These are phyloP conservation scores for Acacia pycnantha DNA, from an alignment of 331 rosid genomes.

Conservation along the genomic window DNA sequence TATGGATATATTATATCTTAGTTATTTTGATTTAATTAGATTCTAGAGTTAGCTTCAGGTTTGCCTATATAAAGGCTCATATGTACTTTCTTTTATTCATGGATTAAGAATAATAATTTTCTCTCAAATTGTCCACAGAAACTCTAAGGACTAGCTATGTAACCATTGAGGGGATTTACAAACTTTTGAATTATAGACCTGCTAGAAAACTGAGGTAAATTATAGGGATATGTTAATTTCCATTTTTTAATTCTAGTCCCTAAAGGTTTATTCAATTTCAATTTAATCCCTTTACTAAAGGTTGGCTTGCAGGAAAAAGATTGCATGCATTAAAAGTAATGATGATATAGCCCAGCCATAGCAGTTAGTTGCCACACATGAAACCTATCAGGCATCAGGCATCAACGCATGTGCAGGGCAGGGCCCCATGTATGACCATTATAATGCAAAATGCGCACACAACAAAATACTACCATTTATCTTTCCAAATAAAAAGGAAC, in stretches of 20 bases:
- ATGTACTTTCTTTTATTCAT: too few species aligned
- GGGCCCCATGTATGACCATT: neutral
- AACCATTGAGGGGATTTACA: neutral
- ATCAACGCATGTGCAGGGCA: neutral
- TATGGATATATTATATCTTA: too few species aligned
- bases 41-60: too few species aligned
- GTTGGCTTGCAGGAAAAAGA: neutral
- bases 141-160: neutral
- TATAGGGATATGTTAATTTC: neutral
- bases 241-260: neutral
- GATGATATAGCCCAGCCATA: neutral
- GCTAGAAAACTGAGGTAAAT: neutral
- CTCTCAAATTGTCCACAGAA: too few species aligned
- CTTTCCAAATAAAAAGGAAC: constrained; percentile 5
- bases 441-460: neutral
- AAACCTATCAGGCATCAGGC: neutral
- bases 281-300: neutral
- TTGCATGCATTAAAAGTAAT: neutral
- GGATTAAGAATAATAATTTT: too few species aligned
- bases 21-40: too few species aligned
- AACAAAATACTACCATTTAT: neutral
- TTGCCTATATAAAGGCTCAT: too few species aligned
- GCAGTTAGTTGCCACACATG: neutral
- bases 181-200: neutral
- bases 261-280: neutral